phyloP scores from a whole-genome alignment of 2,329 filamentous ascomycete genomes.

The Mariannaea sp. region DNA sequence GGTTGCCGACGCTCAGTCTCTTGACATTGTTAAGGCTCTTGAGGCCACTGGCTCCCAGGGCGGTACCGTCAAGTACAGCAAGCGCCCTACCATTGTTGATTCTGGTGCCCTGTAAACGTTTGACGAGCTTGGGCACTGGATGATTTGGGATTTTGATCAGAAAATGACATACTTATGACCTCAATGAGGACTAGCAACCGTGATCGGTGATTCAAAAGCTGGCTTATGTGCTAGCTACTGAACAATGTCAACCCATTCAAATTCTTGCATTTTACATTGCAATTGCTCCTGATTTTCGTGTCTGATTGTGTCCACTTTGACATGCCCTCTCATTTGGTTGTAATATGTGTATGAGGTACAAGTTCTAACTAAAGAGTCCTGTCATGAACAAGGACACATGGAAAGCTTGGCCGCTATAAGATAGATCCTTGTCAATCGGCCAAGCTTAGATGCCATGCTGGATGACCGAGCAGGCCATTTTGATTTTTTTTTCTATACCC shows the following conservation, averaged over 20 bases:
- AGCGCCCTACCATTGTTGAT: slow-evolving; percentile 63
- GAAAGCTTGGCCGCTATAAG: not conserved
- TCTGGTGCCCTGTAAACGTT: slow-evolving; percentile 54
- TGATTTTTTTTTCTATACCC: slow-evolving; percentile 26
- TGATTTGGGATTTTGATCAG: slow-evolving; percentile 23
- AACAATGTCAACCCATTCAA: slow-evolving; percentile 30
- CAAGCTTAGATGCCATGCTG: slow-evolving; percentile 5
- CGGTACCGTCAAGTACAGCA: slow-evolving; percentile 60
- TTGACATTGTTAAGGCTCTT: slow-evolving; percentile 62
- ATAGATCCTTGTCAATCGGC: not conserved
- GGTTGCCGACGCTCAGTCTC: slow-evolving; percentile 58
- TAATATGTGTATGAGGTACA: too few species aligned
- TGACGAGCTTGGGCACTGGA: slow-evolving; percentile 8
- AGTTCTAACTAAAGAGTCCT: not conserved
- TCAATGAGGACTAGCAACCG: slow-evolving; percentile 28
- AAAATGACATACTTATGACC: slow-evolving; percentile 24
- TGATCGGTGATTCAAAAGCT: slow-evolving; percentile 25
- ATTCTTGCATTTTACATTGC: slow-evolving; percentile 8
- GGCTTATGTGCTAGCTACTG: slow-evolving; percentile 23
- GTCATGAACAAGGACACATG: not conserved
- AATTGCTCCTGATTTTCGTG: not conserved
- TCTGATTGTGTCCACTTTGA: too few species aligned
- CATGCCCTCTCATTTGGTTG: too few species aligned
- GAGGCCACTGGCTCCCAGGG: slow-evolving; percentile 63
- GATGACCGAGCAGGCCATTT: slow-evolving; percentile 15